Conservation (phyloP, 2,329 filamentous ascomycete species). For the Hypoxylon sp. region DNA sequence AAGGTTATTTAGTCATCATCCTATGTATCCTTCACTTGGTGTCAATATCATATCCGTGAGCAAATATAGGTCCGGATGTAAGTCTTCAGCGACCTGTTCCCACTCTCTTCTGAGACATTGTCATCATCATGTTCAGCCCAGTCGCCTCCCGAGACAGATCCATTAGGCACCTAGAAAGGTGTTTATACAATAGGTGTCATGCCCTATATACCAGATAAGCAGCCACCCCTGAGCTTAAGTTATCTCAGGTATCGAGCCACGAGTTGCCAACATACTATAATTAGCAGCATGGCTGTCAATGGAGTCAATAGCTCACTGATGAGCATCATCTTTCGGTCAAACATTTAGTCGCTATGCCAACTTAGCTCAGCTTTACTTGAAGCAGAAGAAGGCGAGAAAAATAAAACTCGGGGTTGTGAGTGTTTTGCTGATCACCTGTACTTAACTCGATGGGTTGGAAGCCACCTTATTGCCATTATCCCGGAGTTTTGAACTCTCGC, state of each 20-base stretch:
- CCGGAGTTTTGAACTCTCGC: slow-evolving; percentile 41
- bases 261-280: slow-evolving; percentile 21
- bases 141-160: background rate
- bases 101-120: background rate
- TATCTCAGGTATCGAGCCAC: slow-evolving; percentile 13
- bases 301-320: slow-evolving; percentile 29
- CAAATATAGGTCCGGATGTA: background rate
- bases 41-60: background rate
- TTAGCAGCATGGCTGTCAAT: slow-evolving; percentile 26
- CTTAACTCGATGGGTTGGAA: slow-evolving; percentile 44
- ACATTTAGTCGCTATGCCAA: background rate
- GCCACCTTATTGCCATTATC: slow-evolving; percentile 43
- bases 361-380: too few species aligned
- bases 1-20: slow-evolving; percentile 2
- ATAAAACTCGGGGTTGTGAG: too few species aligned
- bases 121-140: background rate
- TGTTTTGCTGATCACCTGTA: too few species aligned
- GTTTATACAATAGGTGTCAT: too few species aligned
- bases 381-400: too few species aligned
- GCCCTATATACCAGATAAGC: too few species aligned
- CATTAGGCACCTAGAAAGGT: too few species aligned
- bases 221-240: background rate
- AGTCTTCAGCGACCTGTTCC: background rate
- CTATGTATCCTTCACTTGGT: background rate
- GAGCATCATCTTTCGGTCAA: slow-evolving; percentile 31